These are phyloP conservation scores for Conoideocrella luteorostrata DNA, from an alignment of 2,329 filamentous ascomycete genomes.

Conservation along the genomic window DNA sequence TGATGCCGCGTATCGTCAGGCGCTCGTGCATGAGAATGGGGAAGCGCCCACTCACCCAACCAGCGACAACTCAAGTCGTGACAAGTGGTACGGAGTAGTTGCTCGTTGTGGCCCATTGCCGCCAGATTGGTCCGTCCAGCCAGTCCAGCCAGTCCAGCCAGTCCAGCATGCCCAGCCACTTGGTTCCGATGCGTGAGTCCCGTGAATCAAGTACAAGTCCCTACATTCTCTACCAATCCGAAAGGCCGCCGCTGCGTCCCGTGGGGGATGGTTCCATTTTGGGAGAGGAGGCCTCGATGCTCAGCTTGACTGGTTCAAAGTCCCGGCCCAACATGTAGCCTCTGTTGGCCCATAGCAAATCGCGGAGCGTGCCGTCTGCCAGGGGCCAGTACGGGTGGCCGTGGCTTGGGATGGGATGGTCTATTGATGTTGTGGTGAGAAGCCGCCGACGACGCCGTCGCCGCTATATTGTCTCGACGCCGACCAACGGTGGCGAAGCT, in stretches of 20 bases:
- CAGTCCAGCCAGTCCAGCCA: background rate
- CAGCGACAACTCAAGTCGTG: conserved; percentile 4
- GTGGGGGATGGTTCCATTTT: conserved; percentile 2
- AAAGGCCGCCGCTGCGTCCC: no score
- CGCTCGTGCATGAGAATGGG: conserved; percentile 3
- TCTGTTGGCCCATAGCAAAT: no score
- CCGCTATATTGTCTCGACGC: background rate
- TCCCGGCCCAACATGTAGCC: no score
- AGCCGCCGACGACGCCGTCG: no score
- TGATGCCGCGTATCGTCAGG: background rate
- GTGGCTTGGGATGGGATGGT: no score
- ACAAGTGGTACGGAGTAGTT: no score
- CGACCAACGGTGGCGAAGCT: background rate
- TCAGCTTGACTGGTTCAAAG: background rate
- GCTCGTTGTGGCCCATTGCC: no score
- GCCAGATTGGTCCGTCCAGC: background rate
- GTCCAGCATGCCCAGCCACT: background rate
- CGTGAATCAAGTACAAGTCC: no score
- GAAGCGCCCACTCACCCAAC: conserved; percentile 3
- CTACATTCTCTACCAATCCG: no score
- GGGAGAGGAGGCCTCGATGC: conserved; percentile 5
- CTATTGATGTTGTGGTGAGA: no score
- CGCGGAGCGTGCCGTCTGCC: conserved; percentile 6
- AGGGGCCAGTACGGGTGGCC: no score
- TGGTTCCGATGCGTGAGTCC: no score